Percentiles rank a stretch among this genome's conserved stretches.
phyloP scores from a whole-genome alignment of 2,329 filamentous ascomycete genomes.

The Chaetomiaceae sp. region DNA sequence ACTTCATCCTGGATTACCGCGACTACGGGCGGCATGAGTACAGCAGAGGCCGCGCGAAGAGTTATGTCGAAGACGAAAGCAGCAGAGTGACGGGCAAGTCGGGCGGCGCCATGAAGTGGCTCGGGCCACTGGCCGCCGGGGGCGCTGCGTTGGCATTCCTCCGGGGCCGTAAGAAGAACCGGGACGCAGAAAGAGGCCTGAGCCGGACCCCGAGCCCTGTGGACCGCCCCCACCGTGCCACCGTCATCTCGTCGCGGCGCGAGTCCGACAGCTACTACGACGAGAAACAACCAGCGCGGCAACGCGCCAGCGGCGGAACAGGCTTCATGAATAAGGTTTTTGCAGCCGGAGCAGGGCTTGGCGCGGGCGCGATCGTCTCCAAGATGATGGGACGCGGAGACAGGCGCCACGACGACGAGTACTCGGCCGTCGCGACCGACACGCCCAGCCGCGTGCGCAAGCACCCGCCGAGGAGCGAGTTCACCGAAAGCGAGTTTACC shows the following conservation, averaged over 20 bases:
- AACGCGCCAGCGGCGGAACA: slow-evolving; percentile 34
- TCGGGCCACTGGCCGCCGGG: slow-evolving; percentile 51
- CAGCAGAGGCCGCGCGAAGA: slow-evolving; percentile 48
- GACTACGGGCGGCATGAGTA: slow-evolving; percentile 53
- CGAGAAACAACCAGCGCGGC: slow-evolving; percentile 61
- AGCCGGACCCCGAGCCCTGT: slow-evolving; percentile 40
- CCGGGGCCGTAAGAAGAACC: slow-evolving; percentile 41
- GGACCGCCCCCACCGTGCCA: slow-evolving; percentile 37
- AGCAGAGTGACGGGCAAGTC: slow-evolving; percentile 39
- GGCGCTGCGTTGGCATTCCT: slow-evolving; percentile 47
- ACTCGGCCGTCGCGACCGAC: slow-evolving; percentile 59
- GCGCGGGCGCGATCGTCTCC: slow-evolving; percentile 58
- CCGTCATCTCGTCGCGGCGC: slow-evolving; percentile 49
- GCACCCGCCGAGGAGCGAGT: slow-evolving; percentile 35
- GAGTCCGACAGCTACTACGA: slow-evolving; percentile 57
- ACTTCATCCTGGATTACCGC: slow-evolving; percentile 75
- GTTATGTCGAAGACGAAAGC: slow-evolving; percentile 40
- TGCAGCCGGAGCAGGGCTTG: slow-evolving; percentile 56
- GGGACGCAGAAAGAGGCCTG: slow-evolving; percentile 37
- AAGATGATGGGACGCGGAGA: slow-evolving; percentile 53
- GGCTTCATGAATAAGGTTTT: slow-evolving; percentile 59
- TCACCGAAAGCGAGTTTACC: slow-evolving; percentile 48
- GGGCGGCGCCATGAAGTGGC: slow-evolving; percentile 39
- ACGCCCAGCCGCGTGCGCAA: slow-evolving; percentile 50
- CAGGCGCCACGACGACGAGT: slow-evolving; percentile 48